Percentiles rank a stretch among this genome's conserved stretches.
Conservation (phyloP, 1,139 yeast genomes). For the Arxiozyma bovina region DNA sequence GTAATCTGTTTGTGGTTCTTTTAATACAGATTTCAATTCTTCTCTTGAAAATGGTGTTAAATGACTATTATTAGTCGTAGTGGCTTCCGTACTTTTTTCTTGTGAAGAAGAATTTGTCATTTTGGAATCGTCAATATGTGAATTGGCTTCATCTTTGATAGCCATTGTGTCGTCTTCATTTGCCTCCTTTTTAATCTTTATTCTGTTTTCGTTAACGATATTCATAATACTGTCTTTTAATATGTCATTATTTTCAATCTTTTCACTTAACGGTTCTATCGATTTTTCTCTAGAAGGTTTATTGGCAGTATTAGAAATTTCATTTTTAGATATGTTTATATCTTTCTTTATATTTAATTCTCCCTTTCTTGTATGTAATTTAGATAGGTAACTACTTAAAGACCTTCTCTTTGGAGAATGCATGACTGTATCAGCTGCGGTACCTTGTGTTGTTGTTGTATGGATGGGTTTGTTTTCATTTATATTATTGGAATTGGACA, state of each 20-base stretch:
- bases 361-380: slow-evolving; percentile 26
- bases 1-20: slow-evolving; percentile 1
- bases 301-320: not conserved
- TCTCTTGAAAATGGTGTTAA: slow-evolving; percentile 4
- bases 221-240: not conserved
- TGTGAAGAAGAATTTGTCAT: not conserved
- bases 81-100: not conserved
- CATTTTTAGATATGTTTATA: not conserved
- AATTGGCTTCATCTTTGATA: not conserved
- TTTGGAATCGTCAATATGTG: not conserved
- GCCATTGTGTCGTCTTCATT: not conserved
- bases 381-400: slow-evolving; percentile 31
- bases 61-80: not conserved
- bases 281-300: not conserved
- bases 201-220: not conserved
- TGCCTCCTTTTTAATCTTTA: slow-evolving; percentile 2
- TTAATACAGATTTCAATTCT: slow-evolving; percentile 5
- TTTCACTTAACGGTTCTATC: not conserved
- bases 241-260: not conserved
- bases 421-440: not conserved
- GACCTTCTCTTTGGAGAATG: slow-evolving; percentile 25
- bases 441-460: not conserved
- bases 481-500: not conserved
- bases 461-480: not conserved
- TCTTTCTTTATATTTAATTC: slow-evolving; percentile 21